phyloP scores from a whole-genome alignment of 371 early-diverging fungal species.

The Syncephalastrum racemosum region DNA sequence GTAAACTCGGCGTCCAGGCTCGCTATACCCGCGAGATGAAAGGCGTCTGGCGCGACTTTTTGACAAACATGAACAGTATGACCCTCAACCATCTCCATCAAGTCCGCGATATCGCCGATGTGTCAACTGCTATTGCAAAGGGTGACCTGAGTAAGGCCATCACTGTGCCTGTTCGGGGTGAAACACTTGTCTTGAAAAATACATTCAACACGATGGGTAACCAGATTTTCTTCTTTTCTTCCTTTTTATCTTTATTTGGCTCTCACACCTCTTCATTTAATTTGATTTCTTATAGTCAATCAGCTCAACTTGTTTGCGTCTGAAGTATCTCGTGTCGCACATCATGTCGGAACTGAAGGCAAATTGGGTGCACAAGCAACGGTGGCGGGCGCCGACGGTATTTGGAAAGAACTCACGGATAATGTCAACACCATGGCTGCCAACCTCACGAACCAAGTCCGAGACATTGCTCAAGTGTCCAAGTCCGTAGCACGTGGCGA shows the following conservation, averaged over 20 bases:
- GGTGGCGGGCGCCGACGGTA: conserved; percentile 48
- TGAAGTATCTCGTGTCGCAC: conserved; percentile 40
- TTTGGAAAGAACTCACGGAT: conserved; percentile 60
- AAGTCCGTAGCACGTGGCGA: conserved; percentile 51
- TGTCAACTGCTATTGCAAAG: conserved; percentile 70
- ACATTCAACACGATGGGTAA: conserved; percentile 78
- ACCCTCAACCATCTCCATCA: conserved; percentile 67
- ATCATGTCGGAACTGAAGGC: conserved; percentile 38
- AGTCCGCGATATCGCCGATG: conserved; percentile 73
- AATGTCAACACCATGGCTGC: conserved; percentile 47
- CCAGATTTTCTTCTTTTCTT: conserved; percentile 5
- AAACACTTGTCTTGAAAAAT: conserved; percentile 65
- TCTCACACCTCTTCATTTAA: not conserved
- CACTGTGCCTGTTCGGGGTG: conserved; percentile 68
- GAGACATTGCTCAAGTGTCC: conserved; percentile 47
- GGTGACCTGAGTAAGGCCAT: conserved; percentile 74
- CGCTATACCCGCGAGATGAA: conserved; percentile 51
- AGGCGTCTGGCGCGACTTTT: conserved; percentile 75
- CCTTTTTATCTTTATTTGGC: conserved; percentile 5
- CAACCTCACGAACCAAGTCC: conserved; percentile 51
- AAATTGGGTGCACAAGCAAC: conserved; percentile 31
- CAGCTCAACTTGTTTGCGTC: conserved; percentile 33
- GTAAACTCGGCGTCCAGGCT: conserved; percentile 67
- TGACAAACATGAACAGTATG: conserved; percentile 67
- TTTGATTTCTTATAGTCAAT: conserved; percentile 31